These are phyloP conservation scores for Phytophthora hibernalis DNA, from an alignment of 352 stramenopile genomes.

Conservation along the genomic window DNA sequence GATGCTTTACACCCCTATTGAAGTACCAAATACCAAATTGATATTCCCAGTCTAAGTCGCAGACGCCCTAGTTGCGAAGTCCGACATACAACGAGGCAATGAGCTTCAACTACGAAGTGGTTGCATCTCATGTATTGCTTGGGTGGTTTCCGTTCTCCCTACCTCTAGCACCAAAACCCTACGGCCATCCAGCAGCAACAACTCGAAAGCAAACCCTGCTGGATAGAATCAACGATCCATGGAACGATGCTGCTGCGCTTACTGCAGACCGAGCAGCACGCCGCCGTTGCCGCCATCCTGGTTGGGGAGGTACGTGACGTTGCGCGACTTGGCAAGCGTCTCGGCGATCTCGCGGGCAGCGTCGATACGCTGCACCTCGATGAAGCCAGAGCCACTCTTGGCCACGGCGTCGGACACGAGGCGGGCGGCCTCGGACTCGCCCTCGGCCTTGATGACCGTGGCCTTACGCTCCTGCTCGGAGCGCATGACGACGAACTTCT, in stretches of 20 bases:
- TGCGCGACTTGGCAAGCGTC: conserved; percentile 96
- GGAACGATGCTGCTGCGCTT: conserved; percentile 21
- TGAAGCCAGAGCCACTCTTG: conserved; percentile 97
- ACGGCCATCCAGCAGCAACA: conserved; percentile 14
- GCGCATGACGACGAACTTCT: conserved; percentile 99
- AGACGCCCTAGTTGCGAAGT: too few species aligned
- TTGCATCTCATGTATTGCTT: conserved; percentile 27
- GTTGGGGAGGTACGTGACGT: conserved; percentile 99
- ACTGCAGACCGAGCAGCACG: conserved; percentile 87
- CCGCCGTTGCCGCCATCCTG: conserved; percentile 85
- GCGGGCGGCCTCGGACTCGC: conserved; percentile 98
- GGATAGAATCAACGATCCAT: conserved; percentile 22
- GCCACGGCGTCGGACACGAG: conserved; percentile 98
- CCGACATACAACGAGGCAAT: not conserved
- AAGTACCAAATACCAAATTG: too few species aligned
- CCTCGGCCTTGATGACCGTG: conserved; percentile 93
- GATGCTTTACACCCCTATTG: too few species aligned
- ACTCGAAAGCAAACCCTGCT: conserved; percentile 19
- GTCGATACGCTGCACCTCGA: conserved; percentile 99
- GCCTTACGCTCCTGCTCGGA: conserved; percentile 98
- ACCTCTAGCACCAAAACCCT: conserved; percentile 33
- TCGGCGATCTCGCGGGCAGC: conserved; percentile 99
- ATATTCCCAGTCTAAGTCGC: too few species aligned
- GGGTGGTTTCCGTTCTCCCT: conserved; percentile 18
- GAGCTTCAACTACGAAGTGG: conserved; percentile 11